Evolutionary conservation across 1,284 basidiomycete species (phyloP).

Genomic region (Microbotryomycetes sp.): DNA sequence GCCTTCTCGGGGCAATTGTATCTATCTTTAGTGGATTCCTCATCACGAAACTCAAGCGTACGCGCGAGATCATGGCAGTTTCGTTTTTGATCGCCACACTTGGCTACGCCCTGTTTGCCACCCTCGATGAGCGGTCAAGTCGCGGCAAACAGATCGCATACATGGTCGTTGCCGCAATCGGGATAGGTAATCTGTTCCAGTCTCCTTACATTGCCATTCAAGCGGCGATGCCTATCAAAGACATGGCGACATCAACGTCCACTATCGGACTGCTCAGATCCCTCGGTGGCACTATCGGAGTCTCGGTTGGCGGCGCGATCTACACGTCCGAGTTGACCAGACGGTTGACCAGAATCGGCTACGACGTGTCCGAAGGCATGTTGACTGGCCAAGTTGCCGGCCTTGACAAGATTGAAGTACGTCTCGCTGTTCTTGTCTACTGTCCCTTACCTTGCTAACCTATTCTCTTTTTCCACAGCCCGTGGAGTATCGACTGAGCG

Average conservation of each 20-base stretch:
- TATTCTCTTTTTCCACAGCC: conserved; percentile 33
- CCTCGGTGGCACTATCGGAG: conserved; percentile 69
- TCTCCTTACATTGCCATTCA: conserved; percentile 46
- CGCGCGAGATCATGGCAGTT: conserved; percentile 36
- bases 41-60: conserved; percentile 55
- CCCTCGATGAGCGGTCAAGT: conserved; percentile 30
- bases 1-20: conserved; percentile 50
- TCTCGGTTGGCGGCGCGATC: conserved; percentile 50
- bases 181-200: conserved; percentile 32
- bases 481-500: conserved; percentile 40
- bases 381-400: conserved; percentile 33
- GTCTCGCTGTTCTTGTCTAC: background rate
- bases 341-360: conserved; percentile 29
- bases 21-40: conserved; percentile 56
- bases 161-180: conserved; percentile 29
- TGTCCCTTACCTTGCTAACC: conserved; percentile 3
- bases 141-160: conserved; percentile 29
- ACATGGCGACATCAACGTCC: conserved; percentile 68
- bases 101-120: conserved; percentile 36
- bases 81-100: conserved; percentile 28
- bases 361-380: background rate
- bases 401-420: conserved; percentile 26
- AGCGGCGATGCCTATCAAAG: conserved; percentile 70
- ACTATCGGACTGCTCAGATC: conserved; percentile 64
- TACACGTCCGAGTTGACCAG: conserved; percentile 32